A percentile compares a stretch with the other conserved stretches of the same genome.
phyloP scores from a whole-genome alignment of 164 flowering plant genomes.

The Litsea cubeba region DNA sequence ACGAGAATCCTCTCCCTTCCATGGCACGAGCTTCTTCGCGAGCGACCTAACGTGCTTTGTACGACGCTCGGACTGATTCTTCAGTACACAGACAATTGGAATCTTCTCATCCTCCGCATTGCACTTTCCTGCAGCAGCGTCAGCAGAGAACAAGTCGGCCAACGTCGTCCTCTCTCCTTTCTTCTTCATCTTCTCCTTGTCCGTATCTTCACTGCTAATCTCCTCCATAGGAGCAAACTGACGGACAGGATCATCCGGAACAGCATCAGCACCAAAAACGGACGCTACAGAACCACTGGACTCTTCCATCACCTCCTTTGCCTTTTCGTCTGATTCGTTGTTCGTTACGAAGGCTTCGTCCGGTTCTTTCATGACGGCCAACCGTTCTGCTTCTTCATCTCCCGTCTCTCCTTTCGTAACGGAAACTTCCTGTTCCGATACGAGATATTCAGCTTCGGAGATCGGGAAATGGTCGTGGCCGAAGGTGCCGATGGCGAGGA shows the following conservation, averaged over 20 bases:
- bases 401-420: neutral
- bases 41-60: slow-evolving; percentile 25
- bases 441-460: slow-evolving; percentile 10
- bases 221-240: slow-evolving; percentile 3
- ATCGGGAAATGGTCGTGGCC: slow-evolving; percentile 37
- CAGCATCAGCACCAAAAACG: slow-evolving; percentile 8
- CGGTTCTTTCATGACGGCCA: slow-evolving; percentile 24
- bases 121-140: slow-evolving; percentile 12
- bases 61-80: slow-evolving; percentile 13
- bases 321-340: neutral
- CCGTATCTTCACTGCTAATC: slow-evolving; percentile 6
- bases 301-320: neutral
- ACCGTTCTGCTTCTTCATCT: slow-evolving; percentile 14
- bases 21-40: slow-evolving; percentile 43
- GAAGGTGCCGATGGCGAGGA: slow-evolving; percentile 61
- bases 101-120: neutral
- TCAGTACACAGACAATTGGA: neutral
- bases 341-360: slow-evolving; percentile 4
- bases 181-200: slow-evolving; percentile 20
- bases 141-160: slow-evolving; percentile 58
- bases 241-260: slow-evolving; percentile 1
- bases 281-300: neutral
- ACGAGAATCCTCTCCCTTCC: slow-evolving; percentile 31
- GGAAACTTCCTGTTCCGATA: slow-evolving; percentile 4
- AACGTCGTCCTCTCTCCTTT: slow-evolving; percentile 41